Evolutionary conservation across 805 yeast species (phyloP).

Genomic region (Ogataea glucozyma): DNA sequence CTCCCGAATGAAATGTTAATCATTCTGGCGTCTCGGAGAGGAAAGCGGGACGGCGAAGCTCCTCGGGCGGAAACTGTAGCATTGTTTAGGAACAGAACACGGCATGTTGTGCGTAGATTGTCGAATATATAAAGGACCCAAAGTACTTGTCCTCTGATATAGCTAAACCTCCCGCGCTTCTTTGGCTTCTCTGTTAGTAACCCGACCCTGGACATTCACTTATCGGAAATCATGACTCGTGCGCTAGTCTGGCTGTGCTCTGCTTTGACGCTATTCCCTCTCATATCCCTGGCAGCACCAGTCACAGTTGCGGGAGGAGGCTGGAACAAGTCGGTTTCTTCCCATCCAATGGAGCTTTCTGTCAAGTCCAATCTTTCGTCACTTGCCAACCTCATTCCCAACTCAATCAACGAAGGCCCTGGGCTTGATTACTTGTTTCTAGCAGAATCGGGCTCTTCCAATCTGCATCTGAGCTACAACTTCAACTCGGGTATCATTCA

Average conservation of each 20-base stretch:
- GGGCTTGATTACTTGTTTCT: constrained; percentile 22
- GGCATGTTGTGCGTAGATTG: too few relatives aligned
- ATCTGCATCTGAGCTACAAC: constrained; percentile 14
- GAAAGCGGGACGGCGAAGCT: too few relatives aligned
- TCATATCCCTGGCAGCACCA: constrained; percentile 1
- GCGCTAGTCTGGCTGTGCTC: neutral
- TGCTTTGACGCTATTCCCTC: neutral
- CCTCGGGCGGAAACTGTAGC: too few relatives aligned
- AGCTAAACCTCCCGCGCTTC: too few relatives aligned
- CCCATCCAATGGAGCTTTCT: constrained; percentile 11
- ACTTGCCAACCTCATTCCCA: constrained; percentile 9
- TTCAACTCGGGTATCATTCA: constrained; percentile 7
- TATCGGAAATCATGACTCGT: neutral
- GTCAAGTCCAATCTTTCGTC: constrained; percentile 8
- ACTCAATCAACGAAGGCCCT: constrained; percentile 21
- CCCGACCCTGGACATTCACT: too few relatives aligned
- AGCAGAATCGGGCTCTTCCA: constrained; percentile 13
- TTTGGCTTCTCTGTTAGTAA: too few relatives aligned
- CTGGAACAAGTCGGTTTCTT: neutral
- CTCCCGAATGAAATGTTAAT: too few relatives aligned
- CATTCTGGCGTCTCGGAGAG: too few relatives aligned
- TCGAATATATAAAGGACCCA: too few relatives aligned
- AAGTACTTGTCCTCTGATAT: too few relatives aligned
- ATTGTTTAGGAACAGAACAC: too few relatives aligned
- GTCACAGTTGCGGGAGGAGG: neutral